Percentiles rank a stretch among this genome's conserved stretches.
phyloP scores from a whole-genome alignment of 2,329 filamentous ascomycete genomes.

The Ophiostoma ulmi region DNA sequence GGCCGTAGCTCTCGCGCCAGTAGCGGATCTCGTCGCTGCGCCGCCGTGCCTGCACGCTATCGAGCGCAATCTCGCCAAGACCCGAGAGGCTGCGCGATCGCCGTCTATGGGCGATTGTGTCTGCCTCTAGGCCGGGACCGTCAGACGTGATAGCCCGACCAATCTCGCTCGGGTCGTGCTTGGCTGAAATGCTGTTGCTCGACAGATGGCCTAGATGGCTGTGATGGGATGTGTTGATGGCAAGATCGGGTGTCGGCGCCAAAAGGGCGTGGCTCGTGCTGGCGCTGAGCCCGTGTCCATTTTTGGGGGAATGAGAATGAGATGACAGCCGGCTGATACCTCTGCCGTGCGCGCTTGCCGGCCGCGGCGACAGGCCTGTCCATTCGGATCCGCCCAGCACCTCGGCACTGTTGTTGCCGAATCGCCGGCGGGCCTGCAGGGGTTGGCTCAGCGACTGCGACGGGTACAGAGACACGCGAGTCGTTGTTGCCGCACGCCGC shows the following conservation, averaged over 20 bases:
- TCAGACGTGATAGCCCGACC: slow-evolving; percentile 59
- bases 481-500: slow-evolving; percentile 40
- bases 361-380: slow-evolving; percentile 54
- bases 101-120: slow-evolving; percentile 41
- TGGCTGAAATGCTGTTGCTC: background rate
- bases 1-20: slow-evolving; percentile 58
- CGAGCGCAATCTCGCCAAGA: slow-evolving; percentile 40
- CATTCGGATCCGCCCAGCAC: slow-evolving; percentile 38
- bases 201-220: background rate
- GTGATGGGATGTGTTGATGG: slow-evolving; percentile 29
- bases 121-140: slow-evolving; percentile 28
- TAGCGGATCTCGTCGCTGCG: slow-evolving; percentile 61
- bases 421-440: slow-evolving; percentile 32
- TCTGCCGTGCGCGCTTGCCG: slow-evolving; percentile 55
- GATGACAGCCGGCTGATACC: slow-evolving; percentile 31
- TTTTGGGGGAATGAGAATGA: slow-evolving; percentile 31
- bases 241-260: background rate
- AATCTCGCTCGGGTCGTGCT: slow-evolving; percentile 41
- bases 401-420: slow-evolving; percentile 25
- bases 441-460: slow-evolving; percentile 16
- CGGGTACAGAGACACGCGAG: slow-evolving; percentile 37
- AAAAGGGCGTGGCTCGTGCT: background rate
- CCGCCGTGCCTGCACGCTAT: slow-evolving; percentile 39
- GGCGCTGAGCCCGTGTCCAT: background rate
- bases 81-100: slow-evolving; percentile 58